These are phyloP conservation scores for Leucogyrophana mollusca DNA, from an alignment of 768 basidiomycete species.

Conservation along the genomic window DNA sequence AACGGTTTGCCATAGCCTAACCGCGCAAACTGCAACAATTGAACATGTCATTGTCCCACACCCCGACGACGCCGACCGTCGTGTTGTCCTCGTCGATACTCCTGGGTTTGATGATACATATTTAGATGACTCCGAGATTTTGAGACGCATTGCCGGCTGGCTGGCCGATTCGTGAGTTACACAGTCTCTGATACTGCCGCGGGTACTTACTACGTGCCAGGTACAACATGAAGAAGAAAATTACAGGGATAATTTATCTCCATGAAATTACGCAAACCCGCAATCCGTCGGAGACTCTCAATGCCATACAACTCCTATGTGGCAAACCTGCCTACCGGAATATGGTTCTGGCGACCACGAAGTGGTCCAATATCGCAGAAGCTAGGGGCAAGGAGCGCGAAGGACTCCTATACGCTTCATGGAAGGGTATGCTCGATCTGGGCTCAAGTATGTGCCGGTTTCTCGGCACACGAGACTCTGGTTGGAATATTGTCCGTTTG, in stretches of 20 bases:
- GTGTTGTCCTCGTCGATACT: conserved; percentile 17
- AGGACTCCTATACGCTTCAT: conserved; percentile 12
- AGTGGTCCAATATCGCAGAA: conserved; percentile 27
- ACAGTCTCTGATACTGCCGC: no score
- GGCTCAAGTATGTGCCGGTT: conserved; percentile 12
- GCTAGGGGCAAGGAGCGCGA: conserved; percentile 24
- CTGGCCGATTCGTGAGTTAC: conserved; percentile 21
- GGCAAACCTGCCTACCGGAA: conserved; percentile 25
- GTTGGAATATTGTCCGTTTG: conserved; percentile 6
- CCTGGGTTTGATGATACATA: conserved; percentile 25
- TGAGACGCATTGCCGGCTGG: conserved; percentile 24
- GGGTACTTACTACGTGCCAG: conserved; percentile 9
- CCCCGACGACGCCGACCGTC: conserved; percentile 14
- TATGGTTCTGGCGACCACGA: conserved; percentile 33
- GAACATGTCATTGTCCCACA: conserved; percentile 12
- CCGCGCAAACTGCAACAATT: conserved; percentile 21
- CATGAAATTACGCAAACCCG: conserved; percentile 33
- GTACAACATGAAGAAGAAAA: conserved; percentile 19
- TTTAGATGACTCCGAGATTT: conserved; percentile 20
- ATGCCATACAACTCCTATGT: conserved; percentile 23
- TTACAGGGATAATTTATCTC: conserved; percentile 33
- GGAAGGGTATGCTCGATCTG: conserved; percentile 3
- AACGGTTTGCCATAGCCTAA: conserved; percentile 15
- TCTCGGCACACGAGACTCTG: conserved; percentile 7
- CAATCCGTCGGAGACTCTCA: conserved; percentile 23